These are phyloP conservation scores for Tuber aestivum DNA, from an alignment of 495 filamentous ascomycete species.

Conservation along the genomic window DNA sequence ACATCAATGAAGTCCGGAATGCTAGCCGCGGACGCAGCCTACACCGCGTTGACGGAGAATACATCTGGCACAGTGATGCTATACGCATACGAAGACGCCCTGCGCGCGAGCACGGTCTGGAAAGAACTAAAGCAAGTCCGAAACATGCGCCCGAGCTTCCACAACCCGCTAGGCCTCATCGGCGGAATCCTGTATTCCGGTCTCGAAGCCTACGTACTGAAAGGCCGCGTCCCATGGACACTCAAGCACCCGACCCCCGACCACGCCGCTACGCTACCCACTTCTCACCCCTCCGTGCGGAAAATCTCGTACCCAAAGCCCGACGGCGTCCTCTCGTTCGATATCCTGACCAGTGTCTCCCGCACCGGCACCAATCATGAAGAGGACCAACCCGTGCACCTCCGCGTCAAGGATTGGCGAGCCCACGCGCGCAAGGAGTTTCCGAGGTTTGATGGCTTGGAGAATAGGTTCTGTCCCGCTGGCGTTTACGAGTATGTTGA, in stretches of 20 bases:
- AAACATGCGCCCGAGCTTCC: conserved; percentile 95
- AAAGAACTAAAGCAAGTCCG: conserved; percentile 89
- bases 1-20: conserved; percentile 97
- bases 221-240: conserved; percentile 86
- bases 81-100: conserved; percentile 84
- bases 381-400: conserved; percentile 94
- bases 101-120: conserved; percentile 87
- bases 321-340: conserved; percentile 87
- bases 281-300: conserved; percentile 49
- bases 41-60: conserved; percentile 59
- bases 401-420: conserved; percentile 93
- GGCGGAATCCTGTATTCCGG: conserved; percentile 92
- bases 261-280: conserved; percentile 69
- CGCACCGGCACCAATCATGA: conserved; percentile 97
- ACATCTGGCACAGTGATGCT: conserved; percentile 72
- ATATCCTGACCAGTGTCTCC: conserved; percentile 89
- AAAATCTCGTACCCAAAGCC: conserved; percentile 98
- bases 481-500: conserved; percentile 98
- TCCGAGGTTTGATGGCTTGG: conserved; percentile 83
- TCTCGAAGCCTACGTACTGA: conserved; percentile 79
- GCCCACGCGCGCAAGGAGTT: conserved; percentile 74
- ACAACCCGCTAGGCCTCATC: conserved; percentile 71
- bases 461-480: conserved; percentile 99
- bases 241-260: conserved; percentile 74
- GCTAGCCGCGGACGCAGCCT: conserved; percentile 88